Evolutionary conservation across 169 alveolate species (phyloP), one percentile per base, ranked within the genome.

Genomic region (Plasmodium vivax): DNA sequence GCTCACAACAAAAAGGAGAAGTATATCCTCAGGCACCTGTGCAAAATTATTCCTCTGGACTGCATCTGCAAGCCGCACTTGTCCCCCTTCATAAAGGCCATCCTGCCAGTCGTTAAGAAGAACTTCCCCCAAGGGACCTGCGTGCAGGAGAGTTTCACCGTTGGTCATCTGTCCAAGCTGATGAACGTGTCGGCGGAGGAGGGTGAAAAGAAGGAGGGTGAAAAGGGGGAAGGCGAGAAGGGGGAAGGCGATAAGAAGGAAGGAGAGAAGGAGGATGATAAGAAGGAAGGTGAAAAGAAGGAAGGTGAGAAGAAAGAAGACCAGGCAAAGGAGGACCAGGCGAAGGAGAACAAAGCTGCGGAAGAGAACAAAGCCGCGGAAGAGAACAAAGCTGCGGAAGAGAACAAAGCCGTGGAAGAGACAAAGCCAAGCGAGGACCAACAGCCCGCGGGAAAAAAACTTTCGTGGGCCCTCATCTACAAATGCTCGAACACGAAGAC

Each of bases 11-110:
- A 79, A 43, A 88, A 80, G 34, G 94, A 88, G 80, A 88, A 88
- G 30, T 80, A 80, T 88, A 58, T 58, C 14, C 71, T 96, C 6
- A 83, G 97, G 47, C 95, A 94, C 43, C 41, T 96, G 30, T 94
- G 96, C 23, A 93, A 95, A 75, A 92, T 96, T 56, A 93, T 96
- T n/a, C 98, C 98, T 0, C 68, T 92, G 27, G 97, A 96, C 68
- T 43, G 74, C 34, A 93, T 96, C 10, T 96, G 98, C 83, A 94
- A 95, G 72, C 97, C 98, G 2, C 95, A 95, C 23, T 56, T 88
- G 19, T 88, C 93, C 4, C 88, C 88, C n/a, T 88, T 88, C 41
- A 88, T 74, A 36, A 88, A 88, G 73, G 36, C 90, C 34, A 27
- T 88, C 16, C 77, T 88, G 8, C 94, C 94, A 32, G 14, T 88